Percentiles rank a stretch among this genome's conserved stretches.
phyloP scores from a whole-genome alignment of 2,329 filamentous ascomycete genomes.

The Xylaria sp. region DNA sequence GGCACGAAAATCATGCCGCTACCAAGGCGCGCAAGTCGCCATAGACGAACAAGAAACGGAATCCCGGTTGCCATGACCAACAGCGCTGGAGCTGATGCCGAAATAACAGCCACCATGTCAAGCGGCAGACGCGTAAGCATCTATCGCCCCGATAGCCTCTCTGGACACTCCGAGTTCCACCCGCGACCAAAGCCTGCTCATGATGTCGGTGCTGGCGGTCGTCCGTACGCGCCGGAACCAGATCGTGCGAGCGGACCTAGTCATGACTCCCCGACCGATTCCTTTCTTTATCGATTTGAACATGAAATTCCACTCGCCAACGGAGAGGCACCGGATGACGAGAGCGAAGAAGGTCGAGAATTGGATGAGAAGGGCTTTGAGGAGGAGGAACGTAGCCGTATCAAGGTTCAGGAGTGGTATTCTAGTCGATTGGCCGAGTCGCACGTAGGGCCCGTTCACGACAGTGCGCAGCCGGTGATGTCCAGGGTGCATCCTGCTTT shows the following conservation, averaged over 20 bases:
- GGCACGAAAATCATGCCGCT: slow-evolving; percentile 12
- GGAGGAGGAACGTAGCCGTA: slow-evolving; percentile 19
- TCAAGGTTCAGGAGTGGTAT: slow-evolving; percentile 26
- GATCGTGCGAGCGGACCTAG: slow-evolving; percentile 7
- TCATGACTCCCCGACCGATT: slow-evolving; percentile 7
- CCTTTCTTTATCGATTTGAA: slow-evolving; percentile 19
- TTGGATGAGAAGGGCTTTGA: slow-evolving; percentile 17
- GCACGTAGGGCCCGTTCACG: not conserved
- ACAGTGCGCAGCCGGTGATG: slow-evolving; percentile 21
- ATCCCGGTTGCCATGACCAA: slow-evolving; percentile 27
- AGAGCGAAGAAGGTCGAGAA: slow-evolving; percentile 7
- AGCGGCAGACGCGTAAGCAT: slow-evolving; percentile 18
- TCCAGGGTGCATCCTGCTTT: slow-evolving; percentile 28
- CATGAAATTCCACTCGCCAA: slow-evolving; percentile 5
- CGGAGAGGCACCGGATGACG: slow-evolving; percentile 14
- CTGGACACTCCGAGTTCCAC: slow-evolving; percentile 13
- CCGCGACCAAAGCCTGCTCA: not conserved
- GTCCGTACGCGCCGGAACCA: slow-evolving; percentile 11
- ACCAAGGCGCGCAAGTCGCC: slow-evolving; percentile 4
- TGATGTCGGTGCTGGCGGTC: not conserved
- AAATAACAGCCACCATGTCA: slow-evolving; percentile 19
- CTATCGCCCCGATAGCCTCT: slow-evolving; percentile 28
- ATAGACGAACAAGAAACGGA: slow-evolving; percentile 24
- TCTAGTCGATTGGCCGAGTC: slow-evolving; percentile 7
- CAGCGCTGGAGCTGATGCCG: slow-evolving; percentile 17